Evolutionary conservation across 331 rosid genomes (phyloP).

Genomic region (Quercus lobata): DNA sequence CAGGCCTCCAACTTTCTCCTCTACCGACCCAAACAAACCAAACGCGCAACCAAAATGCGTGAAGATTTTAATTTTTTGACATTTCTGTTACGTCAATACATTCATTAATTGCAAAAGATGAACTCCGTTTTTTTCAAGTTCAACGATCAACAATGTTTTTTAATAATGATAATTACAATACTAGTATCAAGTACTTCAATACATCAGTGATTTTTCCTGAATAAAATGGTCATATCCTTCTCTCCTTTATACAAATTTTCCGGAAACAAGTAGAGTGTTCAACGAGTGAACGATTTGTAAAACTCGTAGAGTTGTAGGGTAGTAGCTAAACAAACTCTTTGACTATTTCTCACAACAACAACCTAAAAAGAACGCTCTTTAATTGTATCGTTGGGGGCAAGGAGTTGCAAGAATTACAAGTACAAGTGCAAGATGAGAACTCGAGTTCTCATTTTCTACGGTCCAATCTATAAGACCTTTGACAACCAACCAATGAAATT

Average conservation of each 20-base stretch:
- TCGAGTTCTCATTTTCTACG: too few relatives aligned
- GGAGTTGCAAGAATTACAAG: too few relatives aligned
- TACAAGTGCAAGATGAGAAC: too few relatives aligned
- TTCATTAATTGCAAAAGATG: background rate
- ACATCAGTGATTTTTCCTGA: too few relatives aligned
- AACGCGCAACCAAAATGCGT: background rate
- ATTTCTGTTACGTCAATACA: background rate
- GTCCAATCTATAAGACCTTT: too few relatives aligned
- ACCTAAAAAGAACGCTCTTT: too few relatives aligned
- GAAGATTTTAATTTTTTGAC: too few relatives aligned
- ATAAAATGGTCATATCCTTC: too few relatives aligned
- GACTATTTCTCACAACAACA: background rate
- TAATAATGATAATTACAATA: background rate
- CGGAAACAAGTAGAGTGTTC: background rate
- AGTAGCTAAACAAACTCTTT: background rate
- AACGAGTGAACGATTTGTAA: background rate
- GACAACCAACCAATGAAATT: background rate
- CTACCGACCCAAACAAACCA: background rate
- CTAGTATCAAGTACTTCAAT: too few relatives aligned
- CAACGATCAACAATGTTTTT: background rate
- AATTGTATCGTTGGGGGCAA: background rate
- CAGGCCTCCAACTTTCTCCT: background rate
- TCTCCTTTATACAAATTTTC: too few relatives aligned
- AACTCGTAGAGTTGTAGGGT: background rate
- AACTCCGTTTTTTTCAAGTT: background rate